Conservation (phyloP, 2,329 filamentous ascomycete species). For the Nothophoma quercina region DNA sequence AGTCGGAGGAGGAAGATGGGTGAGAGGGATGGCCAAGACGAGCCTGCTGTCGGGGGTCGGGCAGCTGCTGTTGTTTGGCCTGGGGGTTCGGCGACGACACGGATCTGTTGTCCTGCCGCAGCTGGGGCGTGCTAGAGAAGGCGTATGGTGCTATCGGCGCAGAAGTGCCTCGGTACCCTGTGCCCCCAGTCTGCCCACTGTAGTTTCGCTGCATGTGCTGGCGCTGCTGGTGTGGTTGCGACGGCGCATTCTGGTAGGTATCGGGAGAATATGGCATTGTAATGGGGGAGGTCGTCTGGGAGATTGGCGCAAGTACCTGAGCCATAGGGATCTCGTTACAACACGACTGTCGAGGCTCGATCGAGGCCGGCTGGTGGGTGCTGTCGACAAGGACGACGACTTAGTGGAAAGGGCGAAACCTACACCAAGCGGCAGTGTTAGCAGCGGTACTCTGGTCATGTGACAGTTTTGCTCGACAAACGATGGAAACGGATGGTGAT, state of each 20-base stretch:
- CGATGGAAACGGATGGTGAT: slow-evolving; percentile 17
- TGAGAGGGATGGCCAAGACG: slow-evolving; percentile 48
- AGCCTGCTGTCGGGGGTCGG: slow-evolving; percentile 30
- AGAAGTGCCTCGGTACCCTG: slow-evolving; percentile 53
- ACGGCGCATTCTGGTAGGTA: slow-evolving; percentile 53
- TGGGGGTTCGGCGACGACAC: slow-evolving; percentile 61
- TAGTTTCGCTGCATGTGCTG: slow-evolving; percentile 50
- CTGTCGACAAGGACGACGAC: slow-evolving; percentile 24
- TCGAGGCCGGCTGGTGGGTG: slow-evolving; percentile 26
- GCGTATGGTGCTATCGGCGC: slow-evolving; percentile 60
- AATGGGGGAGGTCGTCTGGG: slow-evolving; percentile 56
- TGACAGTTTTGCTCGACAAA: background rate
- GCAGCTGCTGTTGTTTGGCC: slow-evolving; percentile 40
- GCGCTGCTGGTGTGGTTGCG: slow-evolving; percentile 45
- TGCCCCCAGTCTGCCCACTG: slow-evolving; percentile 50
- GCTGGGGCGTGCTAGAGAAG: slow-evolving; percentile 61
- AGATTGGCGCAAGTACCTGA: slow-evolving; percentile 58
- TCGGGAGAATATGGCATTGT: slow-evolving; percentile 61
- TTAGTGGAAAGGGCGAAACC: slow-evolving; percentile 24
- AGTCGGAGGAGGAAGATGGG: slow-evolving; percentile 53
- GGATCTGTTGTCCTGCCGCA: slow-evolving; percentile 64
- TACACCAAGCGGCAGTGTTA: slow-evolving; percentile 27
- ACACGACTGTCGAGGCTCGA: slow-evolving; percentile 28
- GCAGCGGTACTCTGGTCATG: slow-evolving; percentile 18
- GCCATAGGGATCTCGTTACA: slow-evolving; percentile 47